Conservation (phyloP, 306 rosid genomes). For the Nissolia schottii region DNA sequence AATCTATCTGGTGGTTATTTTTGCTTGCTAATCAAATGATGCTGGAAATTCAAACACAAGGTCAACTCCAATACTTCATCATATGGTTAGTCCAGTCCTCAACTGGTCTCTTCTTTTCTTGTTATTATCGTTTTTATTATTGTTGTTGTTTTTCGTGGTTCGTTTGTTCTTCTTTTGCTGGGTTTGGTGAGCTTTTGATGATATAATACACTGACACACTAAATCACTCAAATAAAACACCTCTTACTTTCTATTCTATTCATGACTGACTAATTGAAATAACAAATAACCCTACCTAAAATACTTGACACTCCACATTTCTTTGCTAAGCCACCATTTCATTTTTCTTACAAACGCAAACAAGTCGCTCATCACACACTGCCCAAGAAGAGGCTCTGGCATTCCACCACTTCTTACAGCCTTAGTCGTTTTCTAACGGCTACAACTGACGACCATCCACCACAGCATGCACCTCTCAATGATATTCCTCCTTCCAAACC, state of each 20-base stretch:
- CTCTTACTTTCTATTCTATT: too few species aligned
- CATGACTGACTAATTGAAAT: too few species aligned
- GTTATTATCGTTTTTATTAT: not conserved
- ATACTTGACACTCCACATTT: too few species aligned
- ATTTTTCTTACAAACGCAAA: constrained; percentile 72
- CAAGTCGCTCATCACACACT: constrained; percentile 46
- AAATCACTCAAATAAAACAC: too few species aligned
- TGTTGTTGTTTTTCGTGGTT: not conserved
- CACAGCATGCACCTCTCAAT: constrained; percentile 22
- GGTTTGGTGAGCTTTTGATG: not conserved
- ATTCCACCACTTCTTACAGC: constrained; percentile 41
- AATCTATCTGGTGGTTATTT: too few species aligned
- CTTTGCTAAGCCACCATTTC: too few species aligned
- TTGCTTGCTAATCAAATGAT: constrained; percentile 1
- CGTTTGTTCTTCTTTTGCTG: too few species aligned
- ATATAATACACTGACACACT: too few species aligned
- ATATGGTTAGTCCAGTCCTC: constrained; percentile 65
- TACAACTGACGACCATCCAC: constrained; percentile 28
- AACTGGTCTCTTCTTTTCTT: not conserved
- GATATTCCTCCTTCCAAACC: constrained; percentile 13
- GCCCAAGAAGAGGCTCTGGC: constrained; percentile 55
- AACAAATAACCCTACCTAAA: too few species aligned
- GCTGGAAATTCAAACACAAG: constrained; percentile 46
- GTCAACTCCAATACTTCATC: constrained; percentile 80
- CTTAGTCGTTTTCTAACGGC: constrained; percentile 35